A percentile compares a stretch with the other conserved stretches of the same genome.
Evolutionary conservation across 2,329 filamentous ascomycete genomes (phyloP).

Genomic region (Bretziella fagacearum): DNA sequence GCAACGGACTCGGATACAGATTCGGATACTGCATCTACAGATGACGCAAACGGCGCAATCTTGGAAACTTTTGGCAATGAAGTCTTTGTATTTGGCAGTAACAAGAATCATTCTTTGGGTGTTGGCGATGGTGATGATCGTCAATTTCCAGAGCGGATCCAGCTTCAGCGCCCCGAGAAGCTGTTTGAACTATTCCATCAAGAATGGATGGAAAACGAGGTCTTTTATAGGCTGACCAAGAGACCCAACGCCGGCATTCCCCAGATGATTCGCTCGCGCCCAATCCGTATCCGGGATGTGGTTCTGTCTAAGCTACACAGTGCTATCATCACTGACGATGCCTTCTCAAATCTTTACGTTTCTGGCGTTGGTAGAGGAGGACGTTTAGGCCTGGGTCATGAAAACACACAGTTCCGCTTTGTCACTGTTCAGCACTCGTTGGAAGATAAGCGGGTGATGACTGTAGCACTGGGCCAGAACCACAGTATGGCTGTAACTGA

Average conservation of each 20-base stretch:
- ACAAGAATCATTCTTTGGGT: constrained; percentile 83
- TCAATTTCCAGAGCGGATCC: constrained; percentile 76
- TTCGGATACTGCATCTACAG: constrained; percentile 30
- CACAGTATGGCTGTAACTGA: constrained; percentile 74
- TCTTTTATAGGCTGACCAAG: not conserved
- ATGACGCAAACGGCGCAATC: not conserved
- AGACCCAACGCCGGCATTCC: constrained; percentile 40
- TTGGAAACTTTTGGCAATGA: constrained; percentile 51
- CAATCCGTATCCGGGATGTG: constrained; percentile 63
- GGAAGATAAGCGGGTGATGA: constrained; percentile 52
- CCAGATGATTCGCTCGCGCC: constrained; percentile 50
- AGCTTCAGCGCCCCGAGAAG: constrained; percentile 58
- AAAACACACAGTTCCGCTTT: constrained; percentile 77
- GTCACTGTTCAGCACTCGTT: constrained; percentile 65
- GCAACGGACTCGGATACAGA: constrained; percentile 25
- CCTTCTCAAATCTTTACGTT: constrained; percentile 77
- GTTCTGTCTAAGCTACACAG: constrained; percentile 84
- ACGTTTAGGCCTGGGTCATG: constrained; percentile 73
- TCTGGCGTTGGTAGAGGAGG: constrained; percentile 86
- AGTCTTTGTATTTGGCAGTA: constrained; percentile 86
- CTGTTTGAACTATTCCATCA: constrained; percentile 57
- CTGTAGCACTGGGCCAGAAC: constrained; percentile 78
- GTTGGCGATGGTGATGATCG: constrained; percentile 93
- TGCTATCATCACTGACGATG: constrained; percentile 72
- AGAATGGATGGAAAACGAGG: not conserved